A percentile compares a stretch with the other conserved stretches of the same genome.
These are phyloP conservation scores for Torulaspora quercuum DNA, from an alignment of 805 yeast species.

Conservation along the genomic window DNA sequence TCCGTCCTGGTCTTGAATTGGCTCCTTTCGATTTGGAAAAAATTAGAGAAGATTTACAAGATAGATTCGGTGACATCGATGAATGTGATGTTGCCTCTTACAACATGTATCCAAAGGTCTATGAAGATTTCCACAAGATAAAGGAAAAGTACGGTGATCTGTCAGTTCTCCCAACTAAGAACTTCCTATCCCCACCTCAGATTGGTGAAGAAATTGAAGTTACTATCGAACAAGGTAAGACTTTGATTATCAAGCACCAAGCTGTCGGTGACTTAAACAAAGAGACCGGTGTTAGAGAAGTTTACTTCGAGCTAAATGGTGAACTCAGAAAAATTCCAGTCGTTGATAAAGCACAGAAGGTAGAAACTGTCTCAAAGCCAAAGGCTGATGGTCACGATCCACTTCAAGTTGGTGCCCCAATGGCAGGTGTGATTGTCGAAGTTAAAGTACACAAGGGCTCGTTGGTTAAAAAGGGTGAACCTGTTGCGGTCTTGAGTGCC, in stretches of 20 bases:
- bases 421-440: constrained; percentile 98
- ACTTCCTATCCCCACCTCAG: constrained; percentile 82
- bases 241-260: constrained; percentile 81
- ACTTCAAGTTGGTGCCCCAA: constrained; percentile 95
- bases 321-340: constrained; percentile 95
- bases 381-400: constrained; percentile 88
- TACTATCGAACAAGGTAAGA: constrained; percentile 92
- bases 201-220: constrained; percentile 86
- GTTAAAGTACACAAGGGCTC: constrained; percentile 84
- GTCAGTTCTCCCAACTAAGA: constrained; percentile 88
- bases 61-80: constrained; percentile 74
- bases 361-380: constrained; percentile 80
- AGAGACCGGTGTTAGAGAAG: constrained; percentile 90
- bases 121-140: constrained; percentile 75
- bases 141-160: constrained; percentile 84
- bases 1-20: constrained; percentile 89
- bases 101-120: constrained; percentile 98
- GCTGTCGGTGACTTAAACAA: constrained; percentile 87
- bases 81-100: constrained; percentile 93
- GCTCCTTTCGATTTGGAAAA: constrained; percentile 75
- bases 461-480: constrained; percentile 94
- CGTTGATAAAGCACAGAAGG: constrained; percentile 80
- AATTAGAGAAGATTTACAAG: constrained; percentile 67
- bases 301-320: constrained; percentile 96
- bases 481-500: constrained; percentile 88